Conservation (phyloP, 2,329 filamentous ascomycete genomes). For the Colletotrichum aenigma region DNA sequence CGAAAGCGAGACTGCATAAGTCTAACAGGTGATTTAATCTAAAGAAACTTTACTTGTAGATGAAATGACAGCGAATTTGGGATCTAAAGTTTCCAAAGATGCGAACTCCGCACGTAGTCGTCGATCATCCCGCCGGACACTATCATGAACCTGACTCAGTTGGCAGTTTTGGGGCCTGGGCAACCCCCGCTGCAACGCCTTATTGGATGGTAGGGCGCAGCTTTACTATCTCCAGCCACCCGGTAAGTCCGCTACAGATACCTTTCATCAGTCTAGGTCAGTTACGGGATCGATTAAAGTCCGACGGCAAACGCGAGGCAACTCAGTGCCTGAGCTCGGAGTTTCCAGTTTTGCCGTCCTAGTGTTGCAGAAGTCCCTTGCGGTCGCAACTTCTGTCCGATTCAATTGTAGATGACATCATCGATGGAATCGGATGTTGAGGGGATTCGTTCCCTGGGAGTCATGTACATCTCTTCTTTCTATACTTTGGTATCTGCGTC, state of each 20-base stretch:
- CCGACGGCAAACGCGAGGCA: neutral
- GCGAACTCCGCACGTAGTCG: neutral
- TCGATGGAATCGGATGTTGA: neutral
- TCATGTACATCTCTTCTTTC: neutral
- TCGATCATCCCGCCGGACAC: neutral
- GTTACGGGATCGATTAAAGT: neutral
- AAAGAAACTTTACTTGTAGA: neutral
- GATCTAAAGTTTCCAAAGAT: neutral
- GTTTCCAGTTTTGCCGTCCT: neutral
- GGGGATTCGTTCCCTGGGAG: neutral
- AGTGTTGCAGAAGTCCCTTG: neutral
- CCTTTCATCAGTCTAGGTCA: neutral
- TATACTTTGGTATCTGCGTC: neutral
- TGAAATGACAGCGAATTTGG: neutral
- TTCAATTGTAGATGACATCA: neutral
- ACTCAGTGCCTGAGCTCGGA: neutral
- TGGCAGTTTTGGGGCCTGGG: neutral
- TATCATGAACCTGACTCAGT: neutral
- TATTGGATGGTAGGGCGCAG: neutral
- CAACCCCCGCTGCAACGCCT: neutral
- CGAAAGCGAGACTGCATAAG: neutral
- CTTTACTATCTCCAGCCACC: neutral
- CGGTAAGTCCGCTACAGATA: neutral
- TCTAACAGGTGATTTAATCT: neutral
- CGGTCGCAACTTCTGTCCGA: neutral